A percentile compares a stretch with the other conserved stretches of the same genome.
These are phyloP conservation scores for Auricularia heimuer DNA, from an alignment of 768 basidiomycete species.

Conservation along the genomic window DNA sequence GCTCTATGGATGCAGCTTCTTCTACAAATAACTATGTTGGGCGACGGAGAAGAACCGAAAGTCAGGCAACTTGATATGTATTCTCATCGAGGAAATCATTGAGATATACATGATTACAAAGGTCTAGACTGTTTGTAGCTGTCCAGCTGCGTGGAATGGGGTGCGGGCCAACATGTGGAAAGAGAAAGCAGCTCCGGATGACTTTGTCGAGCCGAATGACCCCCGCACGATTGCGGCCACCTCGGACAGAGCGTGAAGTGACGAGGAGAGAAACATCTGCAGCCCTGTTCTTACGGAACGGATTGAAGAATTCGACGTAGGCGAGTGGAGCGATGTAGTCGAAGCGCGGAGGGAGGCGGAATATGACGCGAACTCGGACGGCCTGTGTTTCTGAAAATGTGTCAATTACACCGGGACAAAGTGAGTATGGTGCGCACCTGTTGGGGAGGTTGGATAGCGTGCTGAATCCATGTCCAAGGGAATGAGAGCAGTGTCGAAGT, in stretches of 20 bases:
- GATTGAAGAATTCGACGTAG: slow-evolving; percentile 20
- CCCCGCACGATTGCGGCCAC: neutral
- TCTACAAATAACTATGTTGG: too few species aligned
- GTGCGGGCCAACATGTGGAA: neutral
- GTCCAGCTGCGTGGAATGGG: neutral
- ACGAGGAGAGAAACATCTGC: neutral
- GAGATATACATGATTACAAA: too few species aligned
- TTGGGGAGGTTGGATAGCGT: neutral
- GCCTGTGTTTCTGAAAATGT: slow-evolving; percentile 3
- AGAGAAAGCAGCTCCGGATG: neutral
- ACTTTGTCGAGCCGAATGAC: neutral
- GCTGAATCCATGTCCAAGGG: neutral
- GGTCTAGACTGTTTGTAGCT: too few species aligned
- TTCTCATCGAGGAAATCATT: too few species aligned
- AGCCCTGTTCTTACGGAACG: slow-evolving; percentile 1
- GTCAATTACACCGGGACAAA: neutral
- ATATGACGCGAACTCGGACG: slow-evolving; percentile 8
- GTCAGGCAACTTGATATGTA: too few species aligned
- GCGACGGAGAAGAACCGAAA: too few species aligned
- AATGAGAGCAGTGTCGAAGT: slow-evolving; percentile 10
- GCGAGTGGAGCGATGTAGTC: slow-evolving; percentile 10
- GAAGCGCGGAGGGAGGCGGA: slow-evolving; percentile 4
- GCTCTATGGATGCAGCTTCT: too few species aligned
- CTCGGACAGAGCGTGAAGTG: neutral
- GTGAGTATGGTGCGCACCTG: neutral